Evolutionary conservation across 1,139 yeast genomes (phyloP), one percentile per base, ranked within the genome.

Genomic region (Yamadazyma mexicana): DNA sequence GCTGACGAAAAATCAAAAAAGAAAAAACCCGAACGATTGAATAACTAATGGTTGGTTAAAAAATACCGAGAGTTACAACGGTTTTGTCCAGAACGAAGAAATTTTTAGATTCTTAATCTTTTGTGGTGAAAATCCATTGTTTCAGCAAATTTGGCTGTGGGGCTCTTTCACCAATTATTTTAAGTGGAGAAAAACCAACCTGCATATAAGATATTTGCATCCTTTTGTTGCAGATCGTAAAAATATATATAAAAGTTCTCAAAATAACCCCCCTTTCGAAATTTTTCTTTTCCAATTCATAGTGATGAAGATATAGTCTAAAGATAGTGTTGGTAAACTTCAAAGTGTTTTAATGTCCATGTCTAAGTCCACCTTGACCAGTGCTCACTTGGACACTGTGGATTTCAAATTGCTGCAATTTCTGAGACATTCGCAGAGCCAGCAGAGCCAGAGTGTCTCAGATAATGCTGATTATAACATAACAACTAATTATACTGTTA

Each of bases 311-410:
- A 24, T 8, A 24, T 11, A 24, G 11, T n/a, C 22, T 8, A 8
- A 6, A 20, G 22, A 6, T 6, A 5, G 22, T 6, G 22, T 8
- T 5, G 22, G 22, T 6, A 20, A 20, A 20, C 8, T 20, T 20
- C 22, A 25, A n/a, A n/a, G n/a, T n/a, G 22, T 20, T 12, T 27
- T 27, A 4, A 4, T 4, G 9, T 4, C 16, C 15, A 40, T 40
- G 43, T 36, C 43, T 2, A 18, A 33, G 23, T 34, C 33, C 26
- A 23, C 35, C 8, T 12, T 40, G 30, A 37, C 29, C 16, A 30
- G 20, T 18, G 26, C 37, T 17, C 39, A 41, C 23, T 33, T 41
- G 15, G 37, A 38, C 23, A 31, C 22, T 11, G 31, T 38, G 7
- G 36, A 38, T 28, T 23, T 35, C 12, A 42, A 39, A 25, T 37